Conservation (phyloP, 2,329 filamentous ascomycete genomes). For the Kalaharituber pfeilii region DNA sequence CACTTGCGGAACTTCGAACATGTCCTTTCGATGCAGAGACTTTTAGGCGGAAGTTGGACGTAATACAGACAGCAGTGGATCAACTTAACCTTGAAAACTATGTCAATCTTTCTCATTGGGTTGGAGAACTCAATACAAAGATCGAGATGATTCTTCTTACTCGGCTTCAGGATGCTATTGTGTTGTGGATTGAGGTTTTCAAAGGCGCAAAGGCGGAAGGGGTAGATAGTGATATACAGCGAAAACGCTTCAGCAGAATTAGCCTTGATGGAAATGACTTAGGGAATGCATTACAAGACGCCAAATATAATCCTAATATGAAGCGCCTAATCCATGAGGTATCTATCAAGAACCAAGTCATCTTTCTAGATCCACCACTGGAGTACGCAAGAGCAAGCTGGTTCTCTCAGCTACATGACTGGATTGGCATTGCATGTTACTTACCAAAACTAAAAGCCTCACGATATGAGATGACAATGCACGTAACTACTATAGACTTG, state of each 20-base stretch:
- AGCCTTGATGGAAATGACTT: conserved; percentile 27
- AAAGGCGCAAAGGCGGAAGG: conserved; percentile 37
- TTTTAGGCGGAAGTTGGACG: conserved; percentile 65
- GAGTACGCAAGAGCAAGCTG: conserved; percentile 85
- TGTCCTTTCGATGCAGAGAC: conserved; percentile 68
- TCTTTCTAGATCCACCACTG: conserved; percentile 85
- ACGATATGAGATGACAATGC: conserved; percentile 76
- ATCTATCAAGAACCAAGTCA: conserved; percentile 94
- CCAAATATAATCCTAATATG: conserved; percentile 45
- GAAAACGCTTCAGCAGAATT: conserved; percentile 33
- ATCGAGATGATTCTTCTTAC: conserved; percentile 64
- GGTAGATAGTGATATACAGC: conserved; percentile 34
- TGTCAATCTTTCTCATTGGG: conserved; percentile 82
- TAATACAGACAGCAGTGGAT: conserved; percentile 82
- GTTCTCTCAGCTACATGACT: conserved; percentile 81
- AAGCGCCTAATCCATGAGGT: conserved; percentile 71
- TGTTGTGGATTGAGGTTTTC: conserved; percentile 76
- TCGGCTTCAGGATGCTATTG: conserved; percentile 71
- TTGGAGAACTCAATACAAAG: conserved; percentile 65
- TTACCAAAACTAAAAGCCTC: conserved; percentile 87
- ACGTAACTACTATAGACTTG: conserved; percentile 44
- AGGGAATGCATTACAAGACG: conserved; percentile 3
- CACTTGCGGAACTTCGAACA: conserved; percentile 62
- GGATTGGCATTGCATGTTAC: conserved; percentile 84
- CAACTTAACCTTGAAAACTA: conserved; percentile 94